Evolutionary conservation across 768 basidiomycete genomes (phyloP), one percentile per base, ranked within the genome.

Genomic region (Russula emetica): DNA sequence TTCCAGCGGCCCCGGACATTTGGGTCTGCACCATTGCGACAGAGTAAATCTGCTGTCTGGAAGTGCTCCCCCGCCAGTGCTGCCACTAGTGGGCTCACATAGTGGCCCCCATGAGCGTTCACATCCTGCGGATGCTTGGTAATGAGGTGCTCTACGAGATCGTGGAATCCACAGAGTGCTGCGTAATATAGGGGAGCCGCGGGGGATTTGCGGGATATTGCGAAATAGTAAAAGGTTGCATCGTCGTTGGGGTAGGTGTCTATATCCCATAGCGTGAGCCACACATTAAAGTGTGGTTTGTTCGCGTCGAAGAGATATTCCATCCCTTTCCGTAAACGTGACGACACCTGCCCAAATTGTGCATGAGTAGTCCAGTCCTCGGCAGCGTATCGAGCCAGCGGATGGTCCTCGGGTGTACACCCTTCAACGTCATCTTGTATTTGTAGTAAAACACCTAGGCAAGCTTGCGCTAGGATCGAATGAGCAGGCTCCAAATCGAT

Each of bases 131-230:
- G 40, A 7, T 42, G 1, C 10, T 42, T 30, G 40, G 30, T 11
- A 56, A 36, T n/a, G 1, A 56, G 55, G 28, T 30, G 28, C 13
- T 44, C 11, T 6, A n/a, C 55, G 13, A 56, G 40, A 16, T 44
- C 40, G 2, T 28, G 28, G 55, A 56, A 30, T 30, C 55, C 55
- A 44, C 42, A 56, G 1, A 56, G 26, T 2, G 40, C 28, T 1
- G 55, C 40, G 2, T 56, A 56, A 7, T 56, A 56, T 16, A 56
- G 5, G 4, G 55, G 55, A n/a, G 1, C 11, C 5, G 55, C 26
- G 2, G 5, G 3, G 9, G 40, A 18, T 5, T 24, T 18, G 42
- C 5, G 0, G 11, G 0, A 0, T 0, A 3, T 0, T 22, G 32
- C n/a, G 34, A 22, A 54, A 0, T 0, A n/a, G n/a, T 0, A 13